Percentiles rank a stretch among this genome's conserved stretches.
phyloP scores from a whole-genome alignment of 768 basidiomycete genomes.

The Chiua virens region DNA sequence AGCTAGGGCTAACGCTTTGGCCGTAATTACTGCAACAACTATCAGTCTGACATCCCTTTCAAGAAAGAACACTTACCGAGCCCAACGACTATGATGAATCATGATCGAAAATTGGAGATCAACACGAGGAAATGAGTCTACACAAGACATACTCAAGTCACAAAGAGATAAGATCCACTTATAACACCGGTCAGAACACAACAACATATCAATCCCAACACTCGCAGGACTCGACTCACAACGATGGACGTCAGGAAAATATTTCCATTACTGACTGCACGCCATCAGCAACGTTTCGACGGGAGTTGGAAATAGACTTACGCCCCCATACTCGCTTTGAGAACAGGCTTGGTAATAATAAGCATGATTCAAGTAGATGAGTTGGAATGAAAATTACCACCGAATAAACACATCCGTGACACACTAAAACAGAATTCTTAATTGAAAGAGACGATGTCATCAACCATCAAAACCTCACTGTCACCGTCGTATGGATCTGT shows the following conservation, averaged over 20 bases:
- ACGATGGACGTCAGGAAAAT: slow-evolving; percentile 42
- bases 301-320: slow-evolving; percentile 30
- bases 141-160: slow-evolving; percentile 44
- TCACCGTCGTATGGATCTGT: slow-evolving; percentile 55
- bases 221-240: slow-evolving; percentile 35
- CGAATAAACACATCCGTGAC: slow-evolving; percentile 52
- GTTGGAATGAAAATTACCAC: slow-evolving; percentile 19
- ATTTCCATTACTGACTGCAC: slow-evolving; percentile 42
- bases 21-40: slow-evolving; percentile 46
- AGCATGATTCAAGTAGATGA: not conserved
- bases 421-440: slow-evolving; percentile 33
- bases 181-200: slow-evolving; percentile 10
- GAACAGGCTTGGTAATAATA: slow-evolving; percentile 40
- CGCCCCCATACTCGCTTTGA: slow-evolving; percentile 49
- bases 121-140: not conserved
- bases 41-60: not conserved
- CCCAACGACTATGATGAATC: slow-evolving; percentile 12
- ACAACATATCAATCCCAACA: not conserved
- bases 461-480: slow-evolving; percentile 36
- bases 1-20: slow-evolving; percentile 44
- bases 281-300: slow-evolving; percentile 27
- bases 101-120: not conserved
- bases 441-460: not conserved
- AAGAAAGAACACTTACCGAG: slow-evolving; percentile 4
- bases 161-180: slow-evolving; percentile 40